phyloP scores from a whole-genome alignment of 2,329 filamentous ascomycete genomes.

The Sordariomycetes sp. region DNA sequence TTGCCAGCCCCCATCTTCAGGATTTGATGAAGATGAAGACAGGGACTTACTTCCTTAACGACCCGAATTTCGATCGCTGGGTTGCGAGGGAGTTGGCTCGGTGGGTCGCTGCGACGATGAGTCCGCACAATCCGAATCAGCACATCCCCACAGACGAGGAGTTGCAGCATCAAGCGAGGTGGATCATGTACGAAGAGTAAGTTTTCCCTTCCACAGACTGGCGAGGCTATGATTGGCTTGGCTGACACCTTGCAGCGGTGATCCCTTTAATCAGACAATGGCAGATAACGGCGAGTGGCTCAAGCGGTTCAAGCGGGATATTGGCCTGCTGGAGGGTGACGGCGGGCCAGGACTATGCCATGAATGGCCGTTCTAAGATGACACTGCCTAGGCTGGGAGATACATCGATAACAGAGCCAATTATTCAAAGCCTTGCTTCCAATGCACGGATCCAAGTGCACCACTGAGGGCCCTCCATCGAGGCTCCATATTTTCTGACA shows the following conservation, averaged over 20 bases:
- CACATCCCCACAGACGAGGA: conserved; percentile 24
- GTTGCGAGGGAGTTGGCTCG: conserved; percentile 12
- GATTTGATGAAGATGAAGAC: conserved; percentile 1
- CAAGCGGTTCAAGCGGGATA: conserved; percentile 43
- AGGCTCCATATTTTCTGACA: too few species aligned
- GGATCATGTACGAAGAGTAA: conserved; percentile 19
- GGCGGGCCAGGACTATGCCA: conserved; percentile 1
- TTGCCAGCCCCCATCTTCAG: not conserved
- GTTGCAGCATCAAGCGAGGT: conserved; percentile 20
- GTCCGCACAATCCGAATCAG: conserved; percentile 16
- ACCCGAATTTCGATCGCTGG: conserved; percentile 14
- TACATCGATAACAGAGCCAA: too few species aligned
- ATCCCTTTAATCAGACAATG: conserved; percentile 48
- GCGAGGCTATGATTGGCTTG: not conserved
- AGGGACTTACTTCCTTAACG: conserved; percentile 12
- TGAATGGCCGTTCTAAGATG: not conserved
- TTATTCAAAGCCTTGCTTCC: too few species aligned
- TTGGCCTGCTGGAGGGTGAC: conserved; percentile 28
- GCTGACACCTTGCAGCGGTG: conserved; percentile 21
- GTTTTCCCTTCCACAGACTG: conserved; percentile 2
- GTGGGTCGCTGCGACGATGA: conserved; percentile 17
- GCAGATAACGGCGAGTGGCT: conserved; percentile 50
- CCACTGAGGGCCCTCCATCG: too few species aligned
- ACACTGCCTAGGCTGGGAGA: too few species aligned
- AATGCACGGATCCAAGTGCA: too few species aligned